phyloP scores from a whole-genome alignment of 306 rosid species.

The Vigna nakashimae region DNA sequence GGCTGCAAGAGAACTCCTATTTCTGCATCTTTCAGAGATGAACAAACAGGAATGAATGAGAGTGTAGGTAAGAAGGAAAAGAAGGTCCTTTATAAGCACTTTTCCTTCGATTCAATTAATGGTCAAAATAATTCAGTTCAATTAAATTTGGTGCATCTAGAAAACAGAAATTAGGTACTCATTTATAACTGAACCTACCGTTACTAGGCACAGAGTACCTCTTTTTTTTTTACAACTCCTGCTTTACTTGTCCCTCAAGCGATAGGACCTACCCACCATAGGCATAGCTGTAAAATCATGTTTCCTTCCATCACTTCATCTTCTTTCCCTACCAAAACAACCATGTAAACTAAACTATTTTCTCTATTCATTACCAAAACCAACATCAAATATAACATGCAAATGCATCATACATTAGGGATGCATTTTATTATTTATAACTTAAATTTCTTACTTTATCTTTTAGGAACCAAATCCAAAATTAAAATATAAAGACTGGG shows the following conservation, averaged over 20 bases:
- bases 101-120: constrained; percentile 27
- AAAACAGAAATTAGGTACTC: constrained; percentile 30
- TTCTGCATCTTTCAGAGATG: constrained; percentile 60
- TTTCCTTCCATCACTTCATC: background rate
- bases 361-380: background rate
- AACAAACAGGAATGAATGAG: constrained; percentile 7
- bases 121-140: constrained; percentile 12
- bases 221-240: constrained; percentile 27
- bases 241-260: constrained; percentile 43
- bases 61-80: constrained; percentile 19
- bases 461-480: no score
- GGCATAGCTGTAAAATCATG: constrained; percentile 27
- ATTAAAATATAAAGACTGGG: no score
- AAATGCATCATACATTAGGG: no score
- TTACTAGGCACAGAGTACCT: constrained; percentile 19
- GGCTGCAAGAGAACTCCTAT: constrained; percentile 66
- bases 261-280: constrained; percentile 20
- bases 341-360: no score
- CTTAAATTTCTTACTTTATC: no score
- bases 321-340: background rate
- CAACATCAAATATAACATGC: background rate
- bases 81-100: constrained; percentile 29
- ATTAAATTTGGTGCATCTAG: constrained; percentile 21
- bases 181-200: constrained; percentile 35
- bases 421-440: no score